Evolutionary conservation across 495 filamentous ascomycete genomes (phyloP).

Genomic region (Tetracladium marchalianum): DNA sequence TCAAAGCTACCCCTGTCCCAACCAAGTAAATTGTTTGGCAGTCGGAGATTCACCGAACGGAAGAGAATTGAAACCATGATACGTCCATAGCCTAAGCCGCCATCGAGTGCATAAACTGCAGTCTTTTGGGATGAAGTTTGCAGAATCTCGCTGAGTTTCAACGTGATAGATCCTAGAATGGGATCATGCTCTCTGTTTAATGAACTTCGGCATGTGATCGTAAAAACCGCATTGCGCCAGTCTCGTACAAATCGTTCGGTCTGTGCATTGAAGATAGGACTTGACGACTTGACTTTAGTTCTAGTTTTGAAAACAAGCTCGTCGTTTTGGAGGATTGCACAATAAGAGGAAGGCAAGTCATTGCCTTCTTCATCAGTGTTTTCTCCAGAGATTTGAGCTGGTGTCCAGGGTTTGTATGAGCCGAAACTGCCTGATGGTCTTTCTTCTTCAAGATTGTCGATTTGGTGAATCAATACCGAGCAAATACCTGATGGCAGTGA

Average conservation of each 20-base stretch:
- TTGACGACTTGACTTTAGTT: constrained; percentile 5
- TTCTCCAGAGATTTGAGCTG: constrained; percentile 56
- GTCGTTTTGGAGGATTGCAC: constrained; percentile 58
- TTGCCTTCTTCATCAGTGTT: constrained; percentile 46
- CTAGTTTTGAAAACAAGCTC: constrained; percentile 7
- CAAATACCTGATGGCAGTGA: constrained; percentile 59
- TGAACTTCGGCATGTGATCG: constrained; percentile 1
- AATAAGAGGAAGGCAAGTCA: constrained; percentile 56
- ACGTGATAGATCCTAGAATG: constrained; percentile 1
- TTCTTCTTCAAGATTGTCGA: constrained; percentile 58
- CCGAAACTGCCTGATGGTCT: constrained; percentile 42
- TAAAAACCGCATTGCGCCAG: constrained; percentile 3
- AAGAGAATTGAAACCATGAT: constrained; percentile 6
- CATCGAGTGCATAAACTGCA: constrained; percentile 4
- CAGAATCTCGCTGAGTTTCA: constrained; percentile 3
- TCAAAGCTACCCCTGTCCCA: constrained; percentile 4
- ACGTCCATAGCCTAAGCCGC: constrained; percentile 3
- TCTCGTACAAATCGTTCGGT: constrained; percentile 6
- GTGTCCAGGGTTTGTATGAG: constrained; percentile 52
- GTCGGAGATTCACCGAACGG: constrained; percentile 4
- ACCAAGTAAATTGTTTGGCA: constrained; percentile 1
- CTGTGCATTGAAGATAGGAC: constrained; percentile 9
- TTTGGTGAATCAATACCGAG: constrained; percentile 56
- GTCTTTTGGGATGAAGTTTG: constrained; percentile 7
- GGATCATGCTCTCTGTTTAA: constrained; percentile 4